These are phyloP conservation scores for Corchorus capsularis DNA, from an alignment of 345 rosid genomes.

Conservation along the genomic window DNA sequence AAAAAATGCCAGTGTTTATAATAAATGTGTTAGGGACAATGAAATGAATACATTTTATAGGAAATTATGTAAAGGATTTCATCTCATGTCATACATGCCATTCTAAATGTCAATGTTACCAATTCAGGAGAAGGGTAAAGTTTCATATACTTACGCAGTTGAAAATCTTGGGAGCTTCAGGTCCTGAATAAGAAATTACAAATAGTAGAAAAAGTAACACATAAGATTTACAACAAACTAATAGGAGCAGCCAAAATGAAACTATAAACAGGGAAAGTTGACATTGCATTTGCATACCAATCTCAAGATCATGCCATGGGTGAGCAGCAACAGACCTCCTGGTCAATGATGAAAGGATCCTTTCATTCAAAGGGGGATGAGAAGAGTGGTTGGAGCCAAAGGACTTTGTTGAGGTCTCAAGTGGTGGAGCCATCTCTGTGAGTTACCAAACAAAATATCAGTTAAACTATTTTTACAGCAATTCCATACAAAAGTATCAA, in stretches of 20 bases:
- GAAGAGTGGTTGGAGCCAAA: slow-evolving; percentile 36
- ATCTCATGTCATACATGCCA: not conserved
- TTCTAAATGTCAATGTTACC: not conserved
- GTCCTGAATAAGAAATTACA: slow-evolving; percentile 50
- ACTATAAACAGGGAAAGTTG: not conserved
- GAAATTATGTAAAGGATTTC: not conserved
- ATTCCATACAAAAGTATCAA: not conserved
- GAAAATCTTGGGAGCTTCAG: slow-evolving; percentile 84
- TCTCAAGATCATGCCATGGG: slow-evolving; percentile 99
- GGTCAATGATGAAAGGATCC: slow-evolving; percentile 89
- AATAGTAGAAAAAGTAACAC: slow-evolving; percentile 8
- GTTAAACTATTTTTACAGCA: not conserved
- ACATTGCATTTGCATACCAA: slow-evolving; percentile 54
- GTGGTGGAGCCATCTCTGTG: slow-evolving; percentile 73
- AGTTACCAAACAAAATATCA: not conserved
- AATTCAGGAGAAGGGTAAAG: not conserved
- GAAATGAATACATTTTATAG: not conserved
- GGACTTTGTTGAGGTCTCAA: slow-evolving; percentile 47
- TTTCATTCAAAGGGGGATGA: slow-evolving; percentile 82
- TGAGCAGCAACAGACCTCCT: slow-evolving; percentile 95
- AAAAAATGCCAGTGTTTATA: not conserved
- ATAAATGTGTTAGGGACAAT: not conserved
- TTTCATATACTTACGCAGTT: slow-evolving; percentile 61
- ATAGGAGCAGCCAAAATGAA: not conserved
- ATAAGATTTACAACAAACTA: not conserved